Conservation (phyloP, 2,329 filamentous ascomycete genomes). For the Epichloe sibirici region DNA sequence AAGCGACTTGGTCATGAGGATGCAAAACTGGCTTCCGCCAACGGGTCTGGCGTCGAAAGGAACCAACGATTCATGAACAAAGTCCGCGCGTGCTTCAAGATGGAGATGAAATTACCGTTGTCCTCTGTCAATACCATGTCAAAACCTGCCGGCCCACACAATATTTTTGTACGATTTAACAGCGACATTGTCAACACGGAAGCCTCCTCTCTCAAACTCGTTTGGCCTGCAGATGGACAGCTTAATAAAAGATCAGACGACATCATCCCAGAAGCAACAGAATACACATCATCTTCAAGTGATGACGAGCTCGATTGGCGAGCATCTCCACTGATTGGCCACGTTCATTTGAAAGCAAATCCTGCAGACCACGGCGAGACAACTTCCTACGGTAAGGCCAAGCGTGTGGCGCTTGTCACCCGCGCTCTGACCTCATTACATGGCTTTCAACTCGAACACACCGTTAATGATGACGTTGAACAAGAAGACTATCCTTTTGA, state of each 20-base stretch:
- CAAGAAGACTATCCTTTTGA: slow-evolving; percentile 5
- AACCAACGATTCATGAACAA: slow-evolving; percentile 14
- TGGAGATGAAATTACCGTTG: slow-evolving; percentile 30
- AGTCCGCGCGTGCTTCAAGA: slow-evolving; percentile 29
- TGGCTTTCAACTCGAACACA: not conserved
- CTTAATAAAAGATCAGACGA: slow-evolving; percentile 9
- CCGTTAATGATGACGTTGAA: not conserved
- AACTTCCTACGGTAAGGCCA: slow-evolving; percentile 8
- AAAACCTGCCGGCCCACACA: slow-evolving; percentile 18
- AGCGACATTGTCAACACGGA: slow-evolving; percentile 6
- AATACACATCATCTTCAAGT: slow-evolving; percentile 6
- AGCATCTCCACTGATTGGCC: not conserved
- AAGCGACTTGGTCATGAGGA: slow-evolving; percentile 8
- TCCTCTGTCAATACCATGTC: slow-evolving; percentile 13
- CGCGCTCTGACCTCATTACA: slow-evolving; percentile 18
- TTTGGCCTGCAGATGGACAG: slow-evolving; percentile 17
- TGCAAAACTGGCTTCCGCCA: not conserved
- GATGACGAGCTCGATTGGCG: slow-evolving; percentile 8
- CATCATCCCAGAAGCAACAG: not conserved
- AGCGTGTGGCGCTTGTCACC: slow-evolving; percentile 18
- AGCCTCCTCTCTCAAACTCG: not conserved
- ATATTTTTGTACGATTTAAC: slow-evolving; percentile 19
- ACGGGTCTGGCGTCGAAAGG: slow-evolving; percentile 5
- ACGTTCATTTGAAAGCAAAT: not conserved
- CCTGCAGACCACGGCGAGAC: not conserved